Conservation (phyloP, 2,329 filamentous ascomycete species). For the Fusarium algeriense region DNA sequence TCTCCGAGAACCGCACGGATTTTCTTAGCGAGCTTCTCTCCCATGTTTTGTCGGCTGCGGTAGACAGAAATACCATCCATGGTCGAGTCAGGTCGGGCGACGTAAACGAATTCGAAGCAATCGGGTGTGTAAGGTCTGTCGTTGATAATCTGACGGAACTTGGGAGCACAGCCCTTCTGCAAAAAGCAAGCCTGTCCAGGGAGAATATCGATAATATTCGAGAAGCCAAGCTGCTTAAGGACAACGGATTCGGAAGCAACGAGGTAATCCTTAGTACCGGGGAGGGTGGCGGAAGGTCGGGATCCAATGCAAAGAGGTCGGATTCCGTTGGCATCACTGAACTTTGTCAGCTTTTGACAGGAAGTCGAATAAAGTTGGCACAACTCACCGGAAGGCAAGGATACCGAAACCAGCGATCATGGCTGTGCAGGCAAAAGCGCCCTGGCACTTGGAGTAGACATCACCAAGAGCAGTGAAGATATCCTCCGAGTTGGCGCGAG, state of each 20-base stretch:
- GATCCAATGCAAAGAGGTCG: slow-evolving; percentile 85
- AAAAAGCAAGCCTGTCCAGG: slow-evolving; percentile 90
- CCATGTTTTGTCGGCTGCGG: slow-evolving; percentile 87
- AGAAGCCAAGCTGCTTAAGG: slow-evolving; percentile 83
- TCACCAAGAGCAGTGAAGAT: slow-evolving; percentile 78
- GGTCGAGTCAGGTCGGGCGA: slow-evolving; percentile 82
- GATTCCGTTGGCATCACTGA: slow-evolving; percentile 70
- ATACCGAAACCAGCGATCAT: slow-evolving; percentile 87
- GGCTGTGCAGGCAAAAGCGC: slow-evolving; percentile 83
- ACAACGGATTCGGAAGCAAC: slow-evolving; percentile 91
- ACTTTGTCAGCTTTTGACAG: slow-evolving; percentile 62
- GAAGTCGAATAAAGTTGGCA: slow-evolving; percentile 63
- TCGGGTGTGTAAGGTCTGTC: slow-evolving; percentile 82
- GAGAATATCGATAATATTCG: slow-evolving; percentile 79
- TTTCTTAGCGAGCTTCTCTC: slow-evolving; percentile 80
- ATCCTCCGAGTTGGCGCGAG: slow-evolving; percentile 82
- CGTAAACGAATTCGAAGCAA: slow-evolving; percentile 71
- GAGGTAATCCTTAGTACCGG: slow-evolving; percentile 83
- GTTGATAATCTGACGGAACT: slow-evolving; percentile 80
- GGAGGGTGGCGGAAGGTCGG: slow-evolving; percentile 72
- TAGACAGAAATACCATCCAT: slow-evolving; percentile 93
- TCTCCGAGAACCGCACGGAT: slow-evolving; percentile 76
- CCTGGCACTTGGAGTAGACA: slow-evolving; percentile 79
- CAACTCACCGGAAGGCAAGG: slow-evolving; percentile 75
- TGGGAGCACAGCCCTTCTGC: slow-evolving; percentile 78